A percentile compares a stretch with the other conserved stretches of the same genome.
These are phyloP conservation scores for Limonium bicolor DNA, from an alignment of 148 eudicot species.

Conservation along the genomic window DNA sequence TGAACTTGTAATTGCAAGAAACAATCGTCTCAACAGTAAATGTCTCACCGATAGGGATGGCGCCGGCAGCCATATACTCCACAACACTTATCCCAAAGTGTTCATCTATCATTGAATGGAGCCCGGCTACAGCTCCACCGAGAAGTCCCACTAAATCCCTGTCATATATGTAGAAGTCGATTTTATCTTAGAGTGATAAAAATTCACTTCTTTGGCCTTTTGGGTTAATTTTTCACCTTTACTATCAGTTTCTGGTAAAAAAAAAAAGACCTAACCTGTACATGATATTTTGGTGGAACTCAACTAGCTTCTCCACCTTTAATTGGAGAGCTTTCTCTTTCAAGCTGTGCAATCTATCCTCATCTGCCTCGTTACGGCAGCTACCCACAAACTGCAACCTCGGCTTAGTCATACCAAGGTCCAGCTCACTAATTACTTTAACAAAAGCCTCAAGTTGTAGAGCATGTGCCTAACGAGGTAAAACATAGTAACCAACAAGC, in stretches of 20 bases:
- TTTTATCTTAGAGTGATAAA: no score
- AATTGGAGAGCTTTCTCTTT: slow-evolving; percentile 55
- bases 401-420: slow-evolving; percentile 41
- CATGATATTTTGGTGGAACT: slow-evolving; percentile 73
- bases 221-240: no score
- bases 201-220: no score
- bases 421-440: slow-evolving; percentile 38
- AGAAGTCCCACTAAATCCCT: slow-evolving; percentile 86
- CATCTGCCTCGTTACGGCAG: slow-evolving; percentile 84
- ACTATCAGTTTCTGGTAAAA: no score
- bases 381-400: slow-evolving; percentile 91
- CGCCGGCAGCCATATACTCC: slow-evolving; percentile 97
- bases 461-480: slow-evolving; percentile 58
- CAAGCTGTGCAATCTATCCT: slow-evolving; percentile 65
- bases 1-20: not conserved
- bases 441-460: slow-evolving; percentile 95
- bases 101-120: slow-evolving; percentile 91
- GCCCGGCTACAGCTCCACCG: slow-evolving; percentile 75
- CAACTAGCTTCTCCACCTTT: slow-evolving; percentile 64
- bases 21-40: no score
- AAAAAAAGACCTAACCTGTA: slow-evolving; percentile 43
- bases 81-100: slow-evolving; percentile 96
- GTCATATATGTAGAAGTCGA: no score
- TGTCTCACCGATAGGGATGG: slow-evolving; percentile 80
- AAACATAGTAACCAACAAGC: slow-evolving; percentile 2